Conservation (phyloP, 1,139 yeast genomes). For the Zhuliangozyma parablackwelliae region DNA sequence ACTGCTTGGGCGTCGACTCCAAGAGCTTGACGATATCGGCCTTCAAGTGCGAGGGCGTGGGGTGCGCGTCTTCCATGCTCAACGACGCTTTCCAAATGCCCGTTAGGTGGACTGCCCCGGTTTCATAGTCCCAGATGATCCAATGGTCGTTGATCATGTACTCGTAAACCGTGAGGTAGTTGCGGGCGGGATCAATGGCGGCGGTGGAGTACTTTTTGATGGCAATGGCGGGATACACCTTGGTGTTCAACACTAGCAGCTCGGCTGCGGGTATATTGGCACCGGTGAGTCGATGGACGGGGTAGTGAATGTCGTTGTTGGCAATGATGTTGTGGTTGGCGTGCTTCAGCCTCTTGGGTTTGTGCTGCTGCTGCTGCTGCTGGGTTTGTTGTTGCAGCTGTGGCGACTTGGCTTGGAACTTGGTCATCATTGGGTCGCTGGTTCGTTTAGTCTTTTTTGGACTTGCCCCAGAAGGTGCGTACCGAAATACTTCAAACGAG, state of each 20-base stretch:
- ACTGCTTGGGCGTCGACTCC: constrained; percentile 67
- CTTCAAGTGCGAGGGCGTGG: constrained; percentile 53
- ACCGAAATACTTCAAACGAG: too few species aligned
- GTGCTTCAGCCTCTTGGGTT: constrained; percentile 1
- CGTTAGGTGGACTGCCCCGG: constrained; percentile 86
- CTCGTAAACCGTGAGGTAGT: constrained; percentile 69
- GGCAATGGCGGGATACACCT: constrained; percentile 34
- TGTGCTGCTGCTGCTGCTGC: constrained; percentile 1
- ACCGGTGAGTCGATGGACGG: constrained; percentile 3
- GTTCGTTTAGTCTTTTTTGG: too few species aligned
- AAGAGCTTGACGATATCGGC: constrained; percentile 74
- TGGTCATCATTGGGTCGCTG: not conserved
- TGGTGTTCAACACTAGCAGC: constrained; percentile 3
- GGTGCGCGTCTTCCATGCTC: constrained; percentile 21
- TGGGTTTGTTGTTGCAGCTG: not conserved
- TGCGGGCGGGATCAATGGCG: constrained; percentile 54
- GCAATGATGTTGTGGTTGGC: constrained; percentile 2
- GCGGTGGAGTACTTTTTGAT: constrained; percentile 71
- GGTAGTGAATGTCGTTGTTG: constrained; percentile 8
- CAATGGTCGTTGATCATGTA: constrained; percentile 60
- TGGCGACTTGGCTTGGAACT: not conserved
- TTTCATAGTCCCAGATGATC: constrained; percentile 84
- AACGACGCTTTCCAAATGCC: constrained; percentile 85
- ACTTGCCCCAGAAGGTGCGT: too few species aligned
- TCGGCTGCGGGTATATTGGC: constrained; percentile 2